These are phyloP conservation scores for Murraya paniculata DNA, from an alignment of 345 rosid species.

Conservation along the genomic window DNA sequence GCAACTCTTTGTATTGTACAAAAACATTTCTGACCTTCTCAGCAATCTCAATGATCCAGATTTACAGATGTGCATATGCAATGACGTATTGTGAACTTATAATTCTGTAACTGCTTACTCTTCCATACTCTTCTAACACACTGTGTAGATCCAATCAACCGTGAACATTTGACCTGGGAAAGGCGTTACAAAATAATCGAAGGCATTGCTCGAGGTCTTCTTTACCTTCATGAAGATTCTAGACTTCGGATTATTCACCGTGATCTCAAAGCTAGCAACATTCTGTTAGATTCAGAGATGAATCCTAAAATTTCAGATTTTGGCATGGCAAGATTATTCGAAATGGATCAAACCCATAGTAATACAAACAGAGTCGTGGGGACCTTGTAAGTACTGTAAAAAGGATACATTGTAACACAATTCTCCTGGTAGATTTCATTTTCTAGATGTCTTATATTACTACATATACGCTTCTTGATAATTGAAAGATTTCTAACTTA, in stretches of 20 bases:
- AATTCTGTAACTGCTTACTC: background rate
- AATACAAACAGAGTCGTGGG: slow-evolving; percentile 37
- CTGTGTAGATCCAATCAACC: slow-evolving; percentile 23
- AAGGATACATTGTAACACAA: background rate
- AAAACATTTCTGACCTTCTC: background rate
- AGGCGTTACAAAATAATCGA: slow-evolving; percentile 32
- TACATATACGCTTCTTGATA: background rate
- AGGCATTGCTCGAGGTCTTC: slow-evolving; percentile 45
- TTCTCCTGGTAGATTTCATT: background rate
- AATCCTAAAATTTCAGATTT: slow-evolving; percentile 49
- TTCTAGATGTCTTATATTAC: background rate
- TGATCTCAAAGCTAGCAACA: slow-evolving; percentile 45
- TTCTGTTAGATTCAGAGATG: slow-evolving; percentile 41
- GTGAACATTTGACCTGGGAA: slow-evolving; percentile 23
- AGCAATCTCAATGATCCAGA: background rate
- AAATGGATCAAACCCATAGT: slow-evolving; percentile 35
- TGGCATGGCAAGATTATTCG: slow-evolving; percentile 46
- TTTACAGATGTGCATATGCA: background rate
- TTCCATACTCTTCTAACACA: background rate
- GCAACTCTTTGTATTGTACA: background rate
- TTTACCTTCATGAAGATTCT: slow-evolving; percentile 51
- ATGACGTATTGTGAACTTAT: background rate
- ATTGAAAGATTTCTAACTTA: background rate
- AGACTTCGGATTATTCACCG: slow-evolving; percentile 43
- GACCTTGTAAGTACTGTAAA: slow-evolving; percentile 33